Evolutionary conservation across 225 moss, liverwort and hornwort species (phyloP), one percentile per base, ranked within the genome.

Genomic region (Asterella californica): DNA sequence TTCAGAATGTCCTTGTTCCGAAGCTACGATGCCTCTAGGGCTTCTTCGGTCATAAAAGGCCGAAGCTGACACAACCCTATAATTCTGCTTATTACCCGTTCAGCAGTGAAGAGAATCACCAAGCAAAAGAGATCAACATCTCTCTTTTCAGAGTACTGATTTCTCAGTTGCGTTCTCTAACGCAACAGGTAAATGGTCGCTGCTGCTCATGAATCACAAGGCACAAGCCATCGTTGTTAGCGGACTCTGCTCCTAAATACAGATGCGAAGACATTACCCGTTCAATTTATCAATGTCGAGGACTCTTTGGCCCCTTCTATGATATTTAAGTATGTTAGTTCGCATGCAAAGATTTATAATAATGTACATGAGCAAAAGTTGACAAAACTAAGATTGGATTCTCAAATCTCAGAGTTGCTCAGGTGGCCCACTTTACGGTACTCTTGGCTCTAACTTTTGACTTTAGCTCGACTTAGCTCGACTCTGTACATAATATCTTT

Each of bases 131-230:
- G 24, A 57, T 19, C 22, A 17, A 18, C 2, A 15, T 70, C 6
- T 70, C 45, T 30, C 42, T 42, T 5, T 32, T 32, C 65, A 32
- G 30, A 57, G 15, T 45, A 24, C 38, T 37, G 70, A 9, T 67
- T 70, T 38, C 42, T 30, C 27, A 27, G 65, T 70, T 33, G 42
- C 38, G 15, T 21, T n/a, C n/a, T n/a, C n/a, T n/a, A n/a, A n/a
- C n/a, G n/a, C n/a, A 70, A 37, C 11, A 3, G 4, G 9, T 70
- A 34, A 4, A 15, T 70, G 45, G 48, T 21, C 22, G 72, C 47
- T 72, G 72, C 37, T 47, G 72, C 72, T 72, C 72, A 38, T 22
- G 72, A 48, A 47, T 72, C 72, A 72, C 48, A 72, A 15, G 38
- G 8, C 24, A 17, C 38, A 72, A 72, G 11, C 42, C 33, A 70